Evolutionary conservation across 2,329 filamentous ascomycete species (phyloP), one percentile per base, ranked within the genome.

Genomic region (Dryadomyces quercus-mongolicae): DNA sequence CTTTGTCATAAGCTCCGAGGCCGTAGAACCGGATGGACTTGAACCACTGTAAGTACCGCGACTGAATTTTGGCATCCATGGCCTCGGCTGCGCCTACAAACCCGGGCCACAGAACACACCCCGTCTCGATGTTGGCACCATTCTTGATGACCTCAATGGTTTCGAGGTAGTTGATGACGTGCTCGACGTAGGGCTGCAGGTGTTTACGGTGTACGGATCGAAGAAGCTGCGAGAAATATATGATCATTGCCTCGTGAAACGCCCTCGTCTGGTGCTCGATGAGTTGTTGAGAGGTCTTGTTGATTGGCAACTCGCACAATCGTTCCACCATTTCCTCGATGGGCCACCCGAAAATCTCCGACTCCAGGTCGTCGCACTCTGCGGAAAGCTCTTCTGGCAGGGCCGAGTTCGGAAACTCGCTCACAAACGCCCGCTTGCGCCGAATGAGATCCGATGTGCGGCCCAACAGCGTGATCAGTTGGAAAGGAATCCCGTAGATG

Each of bases 71-170:
- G 1, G 8, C 20, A 9, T 45, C 50, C 5, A 20, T 31, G 38
- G 51, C 51, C 51, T 52, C 51, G 43, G 22, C 8, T 1, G 51
- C 51, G 3, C n/a, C 51, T 8, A 52, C 46, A n/a, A 52, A 52
- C 18, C 42, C 36, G 6, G 51, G 51, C 51, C 51, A 52, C 6
- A 43, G 20, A n/a, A 52, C 10, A 12, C n/a, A 22, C 20, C 42
- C 51, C 2, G 42, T n/a, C 2, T 16, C 40, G 12, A 52, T 21
- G 25, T 42, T 40, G 42, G 43, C 18, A 42, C 42, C n/a, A n/a
- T 36, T 21, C 43, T 52, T 52, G 43, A 52, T 38, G 9, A 20
- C 25, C 43, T 52, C 51, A 15, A 52, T 46, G 22, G 51, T 25
- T 5, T 52, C 51, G 25, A 42, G n/a, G 42, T 25, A 15, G 16